Base-by-base conservation (phyloP, 148 eudicot species). In the Hydrangea macrophylla region DNA sequence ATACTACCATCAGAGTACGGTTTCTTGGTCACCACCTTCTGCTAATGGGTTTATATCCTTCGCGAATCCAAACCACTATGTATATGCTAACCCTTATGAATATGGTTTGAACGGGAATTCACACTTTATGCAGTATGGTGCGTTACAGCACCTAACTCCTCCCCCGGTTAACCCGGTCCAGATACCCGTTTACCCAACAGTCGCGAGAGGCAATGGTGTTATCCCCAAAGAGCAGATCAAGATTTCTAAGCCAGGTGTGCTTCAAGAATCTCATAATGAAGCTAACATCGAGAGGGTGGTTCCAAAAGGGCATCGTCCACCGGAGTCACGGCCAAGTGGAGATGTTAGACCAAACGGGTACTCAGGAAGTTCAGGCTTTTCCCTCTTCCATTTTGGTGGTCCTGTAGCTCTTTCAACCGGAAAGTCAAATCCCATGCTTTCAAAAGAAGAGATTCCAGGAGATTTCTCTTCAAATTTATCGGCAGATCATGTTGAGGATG, bases 311-410 rank as follows among this genome's bases (percentile, higher is more conserved):
- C 70, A 66, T 26, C 72, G 32, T 42, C 66, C 70, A 7, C 24
- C 40, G 35, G 80, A 76, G 37, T 78, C 75, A 65, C 64, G 62
- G 15, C 35, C 76, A 32, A 64, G 30, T 53, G 80, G 68, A 20
- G 72, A 73, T 44, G 25, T n/a, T 9, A 67, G 55, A 55, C 72
- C 78, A 36, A 76, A 68, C 67, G 79, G 74, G 50, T 78, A 78
- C 32, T 24, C 70, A 5, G 80, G 70, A 44, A 80, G 78, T 75
- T 62, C 80, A 3, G 86, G 96, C 35, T 94, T 94, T 82, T 94
- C 98, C 17, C 79, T 94, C 72, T 94, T 94, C 78, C 92, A 90
- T 70, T 88, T 86, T 81, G 90, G 88, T 33, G 94, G 92, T 44
- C 98, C 98, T 22, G 82, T 83, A 57, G 93, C 89, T 73, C 83